Evolutionary conservation across 805 yeast genomes (phyloP), one percentile per base, ranked within the genome.

Genomic region (Myxozyma geophila): DNA sequence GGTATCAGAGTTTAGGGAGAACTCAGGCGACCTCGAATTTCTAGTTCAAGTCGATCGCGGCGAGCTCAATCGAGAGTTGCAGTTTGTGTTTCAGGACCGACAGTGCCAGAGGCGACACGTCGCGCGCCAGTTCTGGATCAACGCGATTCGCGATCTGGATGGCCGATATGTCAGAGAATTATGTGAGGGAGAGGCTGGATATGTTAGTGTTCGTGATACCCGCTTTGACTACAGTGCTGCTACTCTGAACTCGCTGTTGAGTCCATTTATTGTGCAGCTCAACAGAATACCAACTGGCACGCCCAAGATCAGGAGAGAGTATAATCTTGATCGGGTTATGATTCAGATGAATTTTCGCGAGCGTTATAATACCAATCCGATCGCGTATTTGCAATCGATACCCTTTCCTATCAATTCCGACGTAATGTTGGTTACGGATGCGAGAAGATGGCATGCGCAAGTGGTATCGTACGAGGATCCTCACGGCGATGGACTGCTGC

Each of bases 401-500:
- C 43, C 54, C 23, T 37, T 51, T 15, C 2, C 19, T 15, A 15
- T 15, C 7, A 51, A 36, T 15, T 5, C 43, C n/a, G 35, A 37
- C 2, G 54, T 36, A 4, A 7, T 17, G 9, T 7, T 51, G n/a
- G 6, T 36, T 15, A 8, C 28, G 7, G 54, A 37, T 19, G 54
- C 44, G 17, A 51, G 19, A 37, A 51, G 43, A 40, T 54, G 50
- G 43, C 35, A 54, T 17, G 51, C 47, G 21, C 33, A 19, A 15
- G 43, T 35, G 17, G 36, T 23, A 23, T 12, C 47, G 36, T n/a
- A 44, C n/a, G 51, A 35, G 40, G 41, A 46, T 44, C 58, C 58
- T n/a, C 28, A 33, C 5, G n/a, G 15, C 15, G 15, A 28, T 33
- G 58, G 58, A 33, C 2, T 54, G 8, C 12, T 44, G 7, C 43